phyloP scores from a whole-genome alignment of 257 asterid species.

The Nicotiana tabacum region DNA sequence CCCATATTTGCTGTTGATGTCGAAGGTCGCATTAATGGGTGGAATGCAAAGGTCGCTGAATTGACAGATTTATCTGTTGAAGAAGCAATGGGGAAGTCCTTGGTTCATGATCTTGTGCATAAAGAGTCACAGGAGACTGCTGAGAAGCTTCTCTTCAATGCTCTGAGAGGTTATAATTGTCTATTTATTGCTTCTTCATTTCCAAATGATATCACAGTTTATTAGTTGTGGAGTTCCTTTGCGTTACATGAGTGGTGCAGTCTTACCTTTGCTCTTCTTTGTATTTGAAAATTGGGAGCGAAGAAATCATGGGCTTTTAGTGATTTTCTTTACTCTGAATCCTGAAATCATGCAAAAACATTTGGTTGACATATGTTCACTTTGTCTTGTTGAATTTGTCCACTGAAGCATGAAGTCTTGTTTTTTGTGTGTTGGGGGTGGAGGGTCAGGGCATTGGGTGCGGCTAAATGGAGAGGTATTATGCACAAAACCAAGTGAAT shows the following conservation, averaged over 20 bases:
- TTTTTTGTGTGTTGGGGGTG: not conserved
- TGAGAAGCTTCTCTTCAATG: constrained; percentile 50
- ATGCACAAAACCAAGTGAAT: constrained; percentile 3
- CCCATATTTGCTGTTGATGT: constrained; percentile 61
- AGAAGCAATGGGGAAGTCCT: constrained; percentile 58
- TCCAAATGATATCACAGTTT: not conserved
- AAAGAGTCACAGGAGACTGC: constrained; percentile 57
- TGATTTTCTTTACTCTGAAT: not conserved
- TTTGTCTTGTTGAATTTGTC: not conserved
- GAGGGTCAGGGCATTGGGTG: not conserved
- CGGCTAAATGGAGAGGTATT: not conserved
- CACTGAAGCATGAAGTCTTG: not conserved
- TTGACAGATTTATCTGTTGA: constrained; percentile 47
- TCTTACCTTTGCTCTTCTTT: not conserved
- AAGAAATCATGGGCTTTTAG: not conserved
- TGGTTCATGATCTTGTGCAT: constrained; percentile 58
- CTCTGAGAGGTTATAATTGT: constrained; percentile 52
- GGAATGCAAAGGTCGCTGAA: constrained; percentile 62
- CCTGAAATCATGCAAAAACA: not conserved
- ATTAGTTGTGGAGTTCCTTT: not conserved
- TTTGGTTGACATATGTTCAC: not conserved
- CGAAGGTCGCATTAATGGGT: constrained; percentile 50
- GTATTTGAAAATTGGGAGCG: not conserved
- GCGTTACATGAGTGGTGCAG: not conserved
- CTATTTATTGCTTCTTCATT: not conserved